Conservation (phyloP, 768 basidiomycete genomes). For the Boletellus sp. region DNA sequence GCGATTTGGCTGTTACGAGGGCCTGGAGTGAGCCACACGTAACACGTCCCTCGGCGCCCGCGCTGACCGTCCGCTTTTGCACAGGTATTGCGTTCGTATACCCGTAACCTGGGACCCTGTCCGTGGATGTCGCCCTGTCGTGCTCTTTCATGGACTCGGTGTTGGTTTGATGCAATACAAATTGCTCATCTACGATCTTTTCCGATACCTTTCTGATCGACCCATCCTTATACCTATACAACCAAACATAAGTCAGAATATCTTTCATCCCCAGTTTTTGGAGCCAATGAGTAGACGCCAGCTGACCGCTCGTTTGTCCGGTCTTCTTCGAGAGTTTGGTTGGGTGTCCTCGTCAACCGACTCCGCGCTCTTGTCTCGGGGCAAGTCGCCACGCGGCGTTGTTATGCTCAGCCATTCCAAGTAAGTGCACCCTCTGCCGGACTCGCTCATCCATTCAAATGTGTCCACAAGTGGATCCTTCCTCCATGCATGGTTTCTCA, state of each 20-base stretch:
- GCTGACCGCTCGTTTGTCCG: slow-evolving; percentile 53
- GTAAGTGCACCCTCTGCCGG: slow-evolving; percentile 37
- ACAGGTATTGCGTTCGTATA: slow-evolving; percentile 70
- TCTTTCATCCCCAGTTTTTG: slow-evolving; percentile 75
- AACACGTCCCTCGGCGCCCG: background rate
- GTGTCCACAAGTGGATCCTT: slow-evolving; percentile 61
- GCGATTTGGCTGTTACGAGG: slow-evolving; percentile 48
- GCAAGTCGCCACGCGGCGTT: slow-evolving; percentile 45
- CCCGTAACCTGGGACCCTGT: slow-evolving; percentile 63
- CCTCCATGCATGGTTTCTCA: slow-evolving; percentile 86
- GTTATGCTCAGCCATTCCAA: slow-evolving; percentile 88
- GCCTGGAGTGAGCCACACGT: slow-evolving; percentile 57
- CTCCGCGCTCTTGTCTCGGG: slow-evolving; percentile 3
- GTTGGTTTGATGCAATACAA: slow-evolving; percentile 75
- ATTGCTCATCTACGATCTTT: slow-evolving; percentile 54
- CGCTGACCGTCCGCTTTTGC: background rate
- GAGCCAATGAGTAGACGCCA: slow-evolving; percentile 63
- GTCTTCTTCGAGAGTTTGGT: slow-evolving; percentile 56
- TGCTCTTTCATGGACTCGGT: slow-evolving; percentile 89
- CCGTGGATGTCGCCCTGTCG: slow-evolving; percentile 60
- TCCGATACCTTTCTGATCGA: slow-evolving; percentile 54
- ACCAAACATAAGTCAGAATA: slow-evolving; percentile 81
- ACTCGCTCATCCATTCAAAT: slow-evolving; percentile 2
- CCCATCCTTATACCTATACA: slow-evolving; percentile 78
- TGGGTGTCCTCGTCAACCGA: slow-evolving; percentile 47